These are phyloP conservation scores for Monosporascus cannonballus DNA, from an alignment of 2,329 filamentous ascomycete genomes.

Conservation along the genomic window DNA sequence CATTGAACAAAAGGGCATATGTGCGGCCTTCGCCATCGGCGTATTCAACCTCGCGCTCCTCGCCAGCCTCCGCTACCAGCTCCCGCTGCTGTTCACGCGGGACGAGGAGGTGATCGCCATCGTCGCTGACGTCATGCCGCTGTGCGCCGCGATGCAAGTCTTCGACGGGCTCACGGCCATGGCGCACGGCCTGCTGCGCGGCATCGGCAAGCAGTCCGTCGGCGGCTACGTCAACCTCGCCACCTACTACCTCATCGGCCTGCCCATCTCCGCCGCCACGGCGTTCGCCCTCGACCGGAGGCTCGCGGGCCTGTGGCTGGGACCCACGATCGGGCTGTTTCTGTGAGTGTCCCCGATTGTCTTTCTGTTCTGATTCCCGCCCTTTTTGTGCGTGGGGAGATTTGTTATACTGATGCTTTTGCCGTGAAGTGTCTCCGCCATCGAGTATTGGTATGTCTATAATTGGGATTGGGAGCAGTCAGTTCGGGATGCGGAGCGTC, in stretches of 20 bases:
- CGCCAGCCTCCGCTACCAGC: slow-evolving; percentile 59
- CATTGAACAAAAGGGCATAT: slow-evolving; percentile 41
- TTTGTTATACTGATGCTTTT: slow-evolving; percentile 1
- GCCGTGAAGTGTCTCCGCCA: slow-evolving; percentile 38
- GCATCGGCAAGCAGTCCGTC: slow-evolving; percentile 81
- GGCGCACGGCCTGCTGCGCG: slow-evolving; percentile 79
- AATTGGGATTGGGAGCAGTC: slow-evolving; percentile 49
- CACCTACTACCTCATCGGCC: slow-evolving; percentile 78
- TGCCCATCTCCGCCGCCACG: slow-evolving; percentile 75
- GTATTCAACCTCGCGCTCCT: slow-evolving; percentile 71
- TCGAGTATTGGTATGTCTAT: slow-evolving; percentile 48
- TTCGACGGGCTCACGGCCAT: slow-evolving; percentile 77
- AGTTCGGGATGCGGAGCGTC: slow-evolving; percentile 44
- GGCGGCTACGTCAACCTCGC: slow-evolving; percentile 85
- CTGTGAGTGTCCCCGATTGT: slow-evolving; percentile 38
- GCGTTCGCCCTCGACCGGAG: slow-evolving; percentile 74
- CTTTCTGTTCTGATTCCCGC: not conserved
- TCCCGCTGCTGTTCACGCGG: slow-evolving; percentile 73
- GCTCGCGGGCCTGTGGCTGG: slow-evolving; percentile 74
- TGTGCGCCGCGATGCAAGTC: slow-evolving; percentile 84
- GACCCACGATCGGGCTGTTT: slow-evolving; percentile 65
- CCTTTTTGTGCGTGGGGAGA: too few relatives aligned
- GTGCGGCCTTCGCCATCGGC: slow-evolving; percentile 63
- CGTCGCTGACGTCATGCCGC: slow-evolving; percentile 64
- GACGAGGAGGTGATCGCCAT: slow-evolving; percentile 64